These are phyloP conservation scores for Dendrobium officinale DNA, from an alignment of 106 monocot species.

Conservation along the genomic window DNA sequence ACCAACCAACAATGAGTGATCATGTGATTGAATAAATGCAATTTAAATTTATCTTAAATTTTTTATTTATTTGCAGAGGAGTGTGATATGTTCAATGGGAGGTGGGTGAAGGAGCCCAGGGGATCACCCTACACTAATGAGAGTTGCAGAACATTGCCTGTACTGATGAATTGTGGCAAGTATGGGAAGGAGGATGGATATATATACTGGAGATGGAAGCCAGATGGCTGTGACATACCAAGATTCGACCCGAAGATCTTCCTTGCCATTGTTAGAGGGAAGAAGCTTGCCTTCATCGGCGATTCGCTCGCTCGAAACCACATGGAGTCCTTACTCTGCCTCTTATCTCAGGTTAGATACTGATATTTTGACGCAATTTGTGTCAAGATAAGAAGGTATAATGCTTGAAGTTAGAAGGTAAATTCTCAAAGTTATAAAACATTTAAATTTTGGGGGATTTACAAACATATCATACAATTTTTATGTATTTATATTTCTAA, in stretches of 20 bases:
- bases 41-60: no score
- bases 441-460: no score
- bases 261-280: slow-evolving; percentile 27
- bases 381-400: no score
- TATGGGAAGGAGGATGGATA: slow-evolving; percentile 48
- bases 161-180: slow-evolving; percentile 54
- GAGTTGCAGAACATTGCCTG: slow-evolving; percentile 36
- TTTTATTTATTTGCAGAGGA: not conserved
- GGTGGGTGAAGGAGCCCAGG: slow-evolving; percentile 28
- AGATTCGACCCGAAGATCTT: slow-evolving; percentile 30
- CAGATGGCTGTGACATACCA: slow-evolving; percentile 36
- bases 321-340: slow-evolving; percentile 60
- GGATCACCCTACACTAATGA: slow-evolving; percentile 44
- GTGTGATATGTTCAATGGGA: slow-evolving; percentile 37
- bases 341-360: slow-evolving; percentile 31
- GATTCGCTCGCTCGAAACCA: slow-evolving; percentile 59
- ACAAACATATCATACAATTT: no score
- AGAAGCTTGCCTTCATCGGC: slow-evolving; percentile 45
- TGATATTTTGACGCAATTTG: not conserved
- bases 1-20: no score
- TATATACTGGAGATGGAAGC: slow-evolving; percentile 53
- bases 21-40: not conserved
- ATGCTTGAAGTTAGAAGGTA: no score
- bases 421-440: no score
- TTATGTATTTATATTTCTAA: no score